Evolutionary conservation across 768 basidiomycete species (phyloP), one percentile per base, ranked within the genome.

Genomic region (Psilocybe subaeruginosa): DNA sequence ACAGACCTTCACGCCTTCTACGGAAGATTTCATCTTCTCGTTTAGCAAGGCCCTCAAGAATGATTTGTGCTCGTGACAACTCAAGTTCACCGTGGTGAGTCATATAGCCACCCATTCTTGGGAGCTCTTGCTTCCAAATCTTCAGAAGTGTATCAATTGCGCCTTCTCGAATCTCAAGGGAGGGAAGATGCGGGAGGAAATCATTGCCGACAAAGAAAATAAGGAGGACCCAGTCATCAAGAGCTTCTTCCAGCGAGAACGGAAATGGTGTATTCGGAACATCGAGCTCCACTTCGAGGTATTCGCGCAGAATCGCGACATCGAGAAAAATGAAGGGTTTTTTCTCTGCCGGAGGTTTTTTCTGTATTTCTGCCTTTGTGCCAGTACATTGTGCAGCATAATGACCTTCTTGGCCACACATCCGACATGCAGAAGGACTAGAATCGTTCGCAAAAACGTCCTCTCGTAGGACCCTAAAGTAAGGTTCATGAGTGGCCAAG

Each of bases 191-290:
- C 19, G 97, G 97, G 69, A 99, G 84, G 85, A 99, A 96, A 81
- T 98, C 95, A 80, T 99, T 99, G 68, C 97, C 97, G 74, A 99
- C 97, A 77, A 99, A 98, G 88, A 99, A 99, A 68, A 99, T 99
- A 70, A 99, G 86, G 71, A 99, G 88, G 68, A 99, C 94, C 97
- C 97, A 99, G 76, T 99, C 97, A 84, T 99, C 97, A 76, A 99
- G 92, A 39, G 97, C 95, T 76, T 91, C 89, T 77, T 99, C 97
- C 74, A 98, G 82, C 69, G 92, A 87, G 84, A 97, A 98, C 33
- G 90, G 87, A 78, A 97, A 95, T 2, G 88, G 79, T 16, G 84
- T 75, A 62, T 85, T 77, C n/a, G 89, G 80, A 33, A 97, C 83
- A 76, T 93, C 88, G 66, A 99, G 89, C 74, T 99, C 97, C 73